Base-by-base conservation (phyloP, 345 rosid genomes). In the Camelina hispida region DNA sequence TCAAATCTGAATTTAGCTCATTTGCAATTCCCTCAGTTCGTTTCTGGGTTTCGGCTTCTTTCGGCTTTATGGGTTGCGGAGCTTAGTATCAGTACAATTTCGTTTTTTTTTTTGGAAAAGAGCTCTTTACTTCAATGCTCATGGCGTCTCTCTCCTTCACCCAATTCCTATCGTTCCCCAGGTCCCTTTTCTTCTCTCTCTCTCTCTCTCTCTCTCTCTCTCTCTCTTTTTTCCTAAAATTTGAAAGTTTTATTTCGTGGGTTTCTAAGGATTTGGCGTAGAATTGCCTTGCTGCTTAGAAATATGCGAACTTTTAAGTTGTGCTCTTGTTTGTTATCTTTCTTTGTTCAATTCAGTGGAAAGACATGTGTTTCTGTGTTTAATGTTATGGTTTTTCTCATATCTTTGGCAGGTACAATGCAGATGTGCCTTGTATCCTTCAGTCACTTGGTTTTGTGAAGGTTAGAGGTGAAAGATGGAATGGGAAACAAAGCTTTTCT, bases 131-230 rank as follows among this genome's bases (percentile, higher is more conserved):
- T 65, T 55, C 54, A 84, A 25, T 88, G 84, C 60, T 50, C 70
- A 88, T 90, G 96, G 84, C 86, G 68, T 83, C 92, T 71, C 86
- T 90, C 72, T 79, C 88, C 80, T 81, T 86, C 85, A 65, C 83
- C 71, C 87, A 85, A 34, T 85, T 83, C 72, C 76, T 87, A 55
- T 73, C 84, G 35, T 63, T 84, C 67, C 80, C 93, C 86, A 90
- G 98, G 98, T 88, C 47, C 73, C 75, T 28, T 55, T 72, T 1
- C 62, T 10, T 57, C 77, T 77, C 60, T 79, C 62, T 44, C 76
- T 66, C 13, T 56, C 63, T 23, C 25, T 23, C 23, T 22, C 23
- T 22, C 23, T 22, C 23, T 22, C 23, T 22, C 23, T 23, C 25
- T 23, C 25, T 23, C 28, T 25, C 28, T 25, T 3, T 25, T 51